These are phyloP conservation scores for Neopestalotiopsis sp. DNA, from an alignment of 2,329 filamentous ascomycete species.

Conservation along the genomic window DNA sequence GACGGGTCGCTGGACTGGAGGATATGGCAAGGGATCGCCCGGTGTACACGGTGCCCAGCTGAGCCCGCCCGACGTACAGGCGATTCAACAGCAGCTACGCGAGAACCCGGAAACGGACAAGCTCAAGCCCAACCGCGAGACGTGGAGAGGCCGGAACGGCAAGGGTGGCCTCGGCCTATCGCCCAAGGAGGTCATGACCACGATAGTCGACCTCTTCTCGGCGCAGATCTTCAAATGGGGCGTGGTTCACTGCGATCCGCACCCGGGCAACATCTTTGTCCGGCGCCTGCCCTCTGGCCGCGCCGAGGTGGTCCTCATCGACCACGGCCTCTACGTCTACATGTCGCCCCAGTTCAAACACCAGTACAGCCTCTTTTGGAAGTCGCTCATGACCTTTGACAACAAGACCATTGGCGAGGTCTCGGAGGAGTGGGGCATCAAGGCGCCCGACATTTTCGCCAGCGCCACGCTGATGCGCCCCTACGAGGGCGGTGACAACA, in stretches of 20 bases:
- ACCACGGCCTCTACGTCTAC: constrained; percentile 94
- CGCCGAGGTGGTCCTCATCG: constrained; percentile 91
- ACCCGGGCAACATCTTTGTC: constrained; percentile 97
- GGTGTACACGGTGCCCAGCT: constrained; percentile 71
- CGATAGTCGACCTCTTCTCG: constrained; percentile 95
- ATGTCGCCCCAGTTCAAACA: constrained; percentile 84
- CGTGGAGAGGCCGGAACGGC: constrained; percentile 75
- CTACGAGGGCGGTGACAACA: constrained; percentile 82
- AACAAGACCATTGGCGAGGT: constrained; percentile 78
- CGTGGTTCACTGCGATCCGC: constrained; percentile 92
- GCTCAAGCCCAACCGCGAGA: constrained; percentile 79
- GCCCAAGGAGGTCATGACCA: constrained; percentile 89
- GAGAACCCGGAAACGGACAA: constrained; percentile 60
- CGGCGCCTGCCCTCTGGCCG: constrained; percentile 81
- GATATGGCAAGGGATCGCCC: constrained; percentile 75
- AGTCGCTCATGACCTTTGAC: constrained; percentile 90
- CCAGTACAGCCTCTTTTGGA: constrained; percentile 92
- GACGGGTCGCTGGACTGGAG: constrained; percentile 77
- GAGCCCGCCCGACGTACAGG: constrained; percentile 51
- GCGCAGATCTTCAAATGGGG: constrained; percentile 99
- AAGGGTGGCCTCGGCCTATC: constrained; percentile 84
- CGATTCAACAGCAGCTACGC: constrained; percentile 49
- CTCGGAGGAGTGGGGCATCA: constrained; percentile 83
- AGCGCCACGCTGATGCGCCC: constrained; percentile 88
- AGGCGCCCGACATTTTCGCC: constrained; percentile 88